phyloP scores from a whole-genome alignment of 495 filamentous ascomycete species.

The Tuber brumale region DNA sequence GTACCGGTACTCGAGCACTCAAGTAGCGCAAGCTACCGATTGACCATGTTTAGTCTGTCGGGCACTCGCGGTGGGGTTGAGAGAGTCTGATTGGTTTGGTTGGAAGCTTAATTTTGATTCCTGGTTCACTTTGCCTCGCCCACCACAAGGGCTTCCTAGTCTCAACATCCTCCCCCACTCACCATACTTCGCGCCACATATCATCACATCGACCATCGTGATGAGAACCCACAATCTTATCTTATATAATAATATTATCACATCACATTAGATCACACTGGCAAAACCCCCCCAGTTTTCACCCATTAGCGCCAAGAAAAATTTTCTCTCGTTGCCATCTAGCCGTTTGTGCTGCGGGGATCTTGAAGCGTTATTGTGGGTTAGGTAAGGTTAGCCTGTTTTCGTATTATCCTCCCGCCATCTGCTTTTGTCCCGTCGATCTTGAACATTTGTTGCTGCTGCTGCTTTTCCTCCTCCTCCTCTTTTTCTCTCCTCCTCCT shows the following conservation, averaged over 20 bases:
- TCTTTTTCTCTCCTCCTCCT: conserved; percentile 6
- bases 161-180: background rate
- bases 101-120: background rate
- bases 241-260: background rate
- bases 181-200: background rate
- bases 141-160: background rate
- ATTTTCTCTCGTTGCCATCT: background rate
- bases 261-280: background rate
- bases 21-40: too few relatives aligned
- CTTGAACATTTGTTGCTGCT: background rate
- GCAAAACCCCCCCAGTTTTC: background rate
- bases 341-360: background rate
- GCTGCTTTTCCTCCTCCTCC: conserved; percentile 7
- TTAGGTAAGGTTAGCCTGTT: background rate
- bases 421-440: conserved; percentile 10
- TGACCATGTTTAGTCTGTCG: background rate
- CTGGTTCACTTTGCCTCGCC: background rate
- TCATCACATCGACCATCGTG: background rate
- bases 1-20: background rate
- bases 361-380: background rate
- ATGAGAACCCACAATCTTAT: background rate
- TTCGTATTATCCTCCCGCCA: background rate
- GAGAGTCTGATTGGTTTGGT: background rate
- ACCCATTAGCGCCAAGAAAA: background rate
- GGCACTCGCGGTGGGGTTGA: background rate